These are phyloP conservation scores for Thymus quinquecostatus DNA, from an alignment of 257 asterid genomes.

Conservation along the genomic window DNA sequence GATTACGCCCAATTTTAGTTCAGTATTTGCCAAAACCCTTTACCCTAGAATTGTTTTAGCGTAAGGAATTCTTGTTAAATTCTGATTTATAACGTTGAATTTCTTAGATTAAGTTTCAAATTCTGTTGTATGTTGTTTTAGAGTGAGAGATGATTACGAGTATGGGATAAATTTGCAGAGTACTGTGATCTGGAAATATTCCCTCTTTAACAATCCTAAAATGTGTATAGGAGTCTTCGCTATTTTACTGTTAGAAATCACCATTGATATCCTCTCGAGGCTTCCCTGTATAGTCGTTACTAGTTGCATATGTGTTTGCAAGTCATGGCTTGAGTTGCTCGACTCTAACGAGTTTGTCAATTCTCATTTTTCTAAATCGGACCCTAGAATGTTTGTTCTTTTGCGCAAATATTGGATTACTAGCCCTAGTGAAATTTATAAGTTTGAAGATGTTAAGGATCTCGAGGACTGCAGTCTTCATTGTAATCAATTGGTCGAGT, in stretches of 20 bases:
- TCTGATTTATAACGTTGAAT: background rate
- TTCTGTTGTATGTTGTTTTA: background rate
- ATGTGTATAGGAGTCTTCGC: background rate
- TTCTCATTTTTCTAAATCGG: slow-evolving; percentile 2
- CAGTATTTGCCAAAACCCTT: no score
- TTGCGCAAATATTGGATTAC: background rate
- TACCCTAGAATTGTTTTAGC: background rate
- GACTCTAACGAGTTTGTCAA: background rate
- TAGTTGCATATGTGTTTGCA: slow-evolving; percentile 42
- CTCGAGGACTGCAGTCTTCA: background rate
- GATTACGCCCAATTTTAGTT: no score
- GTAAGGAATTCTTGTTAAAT: background rate
- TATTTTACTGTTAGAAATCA: slow-evolving; percentile 36
- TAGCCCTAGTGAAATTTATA: background rate
- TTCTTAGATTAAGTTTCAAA: background rate
- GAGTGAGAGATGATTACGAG: no score
- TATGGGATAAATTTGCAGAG: no score
- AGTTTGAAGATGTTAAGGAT: background rate
- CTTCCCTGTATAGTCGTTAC: slow-evolving; percentile 33
- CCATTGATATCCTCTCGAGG: slow-evolving; percentile 41
- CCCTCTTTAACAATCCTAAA: no score
- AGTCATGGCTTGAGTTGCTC: slow-evolving; percentile 6
- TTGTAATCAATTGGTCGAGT: slow-evolving; percentile 12
- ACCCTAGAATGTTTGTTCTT: background rate
- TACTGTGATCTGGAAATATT: no score